Evolutionary conservation across 2,329 filamentous ascomycete species (phyloP).

Genomic region (Fusarium agapanthi): DNA sequence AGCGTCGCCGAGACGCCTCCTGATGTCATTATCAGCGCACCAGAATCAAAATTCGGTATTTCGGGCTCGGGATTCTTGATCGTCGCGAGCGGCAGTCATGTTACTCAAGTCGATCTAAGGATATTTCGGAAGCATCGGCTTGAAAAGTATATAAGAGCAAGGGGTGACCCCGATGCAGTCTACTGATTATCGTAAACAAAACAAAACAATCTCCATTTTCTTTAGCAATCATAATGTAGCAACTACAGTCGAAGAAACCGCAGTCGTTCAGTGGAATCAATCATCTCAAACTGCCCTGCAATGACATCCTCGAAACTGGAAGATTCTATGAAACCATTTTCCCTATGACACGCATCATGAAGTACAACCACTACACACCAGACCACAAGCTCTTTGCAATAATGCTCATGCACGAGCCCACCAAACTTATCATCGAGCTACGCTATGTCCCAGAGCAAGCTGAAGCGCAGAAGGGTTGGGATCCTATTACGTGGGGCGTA

Average conservation of each 20-base stretch:
- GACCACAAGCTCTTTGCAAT: neutral
- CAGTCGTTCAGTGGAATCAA: neutral
- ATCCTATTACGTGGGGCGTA: neutral
- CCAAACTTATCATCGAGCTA: neutral
- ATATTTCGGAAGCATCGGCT: neutral
- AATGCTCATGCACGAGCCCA: neutral
- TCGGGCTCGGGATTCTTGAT: neutral
- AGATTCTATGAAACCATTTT: neutral
- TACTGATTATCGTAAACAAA: too few relatives aligned
- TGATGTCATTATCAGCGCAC: neutral
- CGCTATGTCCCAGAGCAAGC: neutral
- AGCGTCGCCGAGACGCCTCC: neutral
- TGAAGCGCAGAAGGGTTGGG: neutral
- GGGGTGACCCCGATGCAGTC: too few relatives aligned
- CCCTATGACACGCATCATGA: neutral
- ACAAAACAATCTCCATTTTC: fast-evolving
- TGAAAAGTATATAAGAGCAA: neutral
- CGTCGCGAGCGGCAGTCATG: neutral
- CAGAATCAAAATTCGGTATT: neutral
- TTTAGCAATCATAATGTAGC: neutral
- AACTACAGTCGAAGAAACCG: neutral
- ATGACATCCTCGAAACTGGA: neutral
- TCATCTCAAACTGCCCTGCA: neutral
- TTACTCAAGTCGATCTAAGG: neutral
- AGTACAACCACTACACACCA: neutral